A percentile compares a stretch with the other conserved stretches of the same genome.
Conservation (phyloP, 75 land plant species). For the Isoetes taiwanensis region DNA sequence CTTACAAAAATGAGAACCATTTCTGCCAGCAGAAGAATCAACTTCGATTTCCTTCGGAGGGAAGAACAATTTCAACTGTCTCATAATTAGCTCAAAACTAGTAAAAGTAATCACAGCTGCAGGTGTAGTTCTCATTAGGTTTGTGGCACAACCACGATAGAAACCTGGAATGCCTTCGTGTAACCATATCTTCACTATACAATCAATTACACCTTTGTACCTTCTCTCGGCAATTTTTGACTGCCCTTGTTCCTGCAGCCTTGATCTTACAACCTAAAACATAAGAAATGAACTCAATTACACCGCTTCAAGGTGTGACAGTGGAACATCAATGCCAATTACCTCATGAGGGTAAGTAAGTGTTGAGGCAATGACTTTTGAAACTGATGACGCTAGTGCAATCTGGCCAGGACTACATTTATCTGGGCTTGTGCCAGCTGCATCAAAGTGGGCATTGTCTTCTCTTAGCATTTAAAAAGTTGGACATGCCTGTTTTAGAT, state of each 20-base stretch:
- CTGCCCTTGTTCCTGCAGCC: constrained; percentile 90
- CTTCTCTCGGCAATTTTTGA: constrained; percentile 17
- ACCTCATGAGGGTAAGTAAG: constrained; percentile 99
- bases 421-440: constrained; percentile 67
- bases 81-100: constrained; percentile 71
- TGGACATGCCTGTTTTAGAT: too few species aligned
- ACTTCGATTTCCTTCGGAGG: constrained; percentile 27
- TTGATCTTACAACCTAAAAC: constrained; percentile 66
- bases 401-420: constrained; percentile 44
- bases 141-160: constrained; percentile 88
- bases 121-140: constrained; percentile 79
- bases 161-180: constrained; percentile 70
- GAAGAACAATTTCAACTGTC: constrained; percentile 25
- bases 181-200: constrained; percentile 44
- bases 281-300: background rate
- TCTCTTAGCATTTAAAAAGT: too few species aligned
- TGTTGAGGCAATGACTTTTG: constrained; percentile 78
- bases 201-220: constrained; percentile 68
- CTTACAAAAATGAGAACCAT: too few species aligned
- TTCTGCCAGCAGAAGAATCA: too few species aligned
- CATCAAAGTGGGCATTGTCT: background rate
- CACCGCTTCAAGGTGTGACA: background rate
- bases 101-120: constrained; percentile 91
- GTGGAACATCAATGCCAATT: background rate
- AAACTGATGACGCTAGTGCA: constrained; percentile 72